Conservation (phyloP, 306 rosid species). For the Medicago lupulina region DNA sequence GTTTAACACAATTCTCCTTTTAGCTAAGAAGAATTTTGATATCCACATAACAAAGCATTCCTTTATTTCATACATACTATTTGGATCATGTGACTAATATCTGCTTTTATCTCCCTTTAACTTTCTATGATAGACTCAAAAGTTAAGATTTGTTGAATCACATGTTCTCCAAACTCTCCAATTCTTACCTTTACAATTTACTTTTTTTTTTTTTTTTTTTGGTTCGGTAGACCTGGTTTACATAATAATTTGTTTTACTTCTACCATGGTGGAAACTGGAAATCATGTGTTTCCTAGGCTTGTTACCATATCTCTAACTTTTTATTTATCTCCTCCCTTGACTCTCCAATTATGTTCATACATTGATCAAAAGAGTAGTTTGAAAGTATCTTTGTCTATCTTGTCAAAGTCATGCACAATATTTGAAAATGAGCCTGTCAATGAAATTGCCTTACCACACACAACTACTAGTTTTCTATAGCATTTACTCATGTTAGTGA, state of each 20-base stretch:
- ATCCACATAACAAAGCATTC: background rate
- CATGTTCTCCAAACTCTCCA: background rate
- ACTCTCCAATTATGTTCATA: background rate
- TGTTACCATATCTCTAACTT: background rate
- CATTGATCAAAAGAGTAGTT: background rate
- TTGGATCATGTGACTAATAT: background rate
- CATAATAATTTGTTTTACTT: background rate
- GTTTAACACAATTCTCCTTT: background rate
- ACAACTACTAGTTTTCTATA: background rate
- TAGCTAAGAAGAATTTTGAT: background rate
- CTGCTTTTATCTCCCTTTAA: background rate
- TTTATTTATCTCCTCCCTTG: background rate
- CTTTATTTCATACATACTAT: background rate
- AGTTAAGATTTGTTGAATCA: background rate
- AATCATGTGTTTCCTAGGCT: slow-evolving; percentile 3
- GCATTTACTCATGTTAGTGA: background rate
- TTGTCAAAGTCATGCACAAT: background rate
- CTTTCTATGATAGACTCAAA: background rate
- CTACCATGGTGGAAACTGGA: background rate
- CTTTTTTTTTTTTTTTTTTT: no score
- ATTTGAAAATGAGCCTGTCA: background rate
- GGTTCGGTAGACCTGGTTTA: background rate
- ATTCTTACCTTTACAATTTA: background rate
- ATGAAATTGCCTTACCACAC: background rate
- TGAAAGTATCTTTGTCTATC: slow-evolving; percentile 15